Evolutionary conservation across 805 yeast genomes (phyloP), one percentile per base, ranked within the genome.

Genomic region (Cyberlindnera sargentensis): DNA sequence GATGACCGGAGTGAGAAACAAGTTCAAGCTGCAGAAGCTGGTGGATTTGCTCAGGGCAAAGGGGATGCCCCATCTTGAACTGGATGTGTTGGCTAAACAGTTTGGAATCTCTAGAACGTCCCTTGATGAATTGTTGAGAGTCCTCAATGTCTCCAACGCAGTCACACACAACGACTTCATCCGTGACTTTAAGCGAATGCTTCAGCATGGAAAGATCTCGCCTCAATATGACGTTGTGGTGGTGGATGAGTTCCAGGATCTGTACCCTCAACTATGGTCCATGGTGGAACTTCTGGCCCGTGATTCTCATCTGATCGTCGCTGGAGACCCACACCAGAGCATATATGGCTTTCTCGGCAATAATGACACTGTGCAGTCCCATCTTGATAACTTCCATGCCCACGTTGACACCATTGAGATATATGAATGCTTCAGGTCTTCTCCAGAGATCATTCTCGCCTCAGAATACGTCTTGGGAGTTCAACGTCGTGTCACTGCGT

Each of bases 171-270:
- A 57, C 34, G 54, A 59, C 44, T 33, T 52, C 53, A 31, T 48
- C 43, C 5, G 51, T 40, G 38, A 57, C 66, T 36, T 63, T 66
- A 55, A 53, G 57, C 25, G 60, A 57, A 47, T 74, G 50, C 40
- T 64, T 1, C n/a, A 37, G 4, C 52, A 61, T 0, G 61, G 60
- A 1, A 51, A 46, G 8, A 48, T 55, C 15, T 31, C 52, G 6
- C 33, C 46, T 2, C 47, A 55, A 4, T 63, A 61, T 48, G 68
- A 68, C 40, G 64, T 69, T 2, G 67, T 81, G 0, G 59, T 84
- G 1, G 78, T 84, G 9, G 91, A 84, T 62, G 91, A 84, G 56
- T 80, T 79, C 53, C 91, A 84, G 56, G 91, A 84, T 59, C 68
- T 83, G 56, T 75, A 79, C 48, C 72, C 73, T 0, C 67, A 66